A percentile compares a stretch with the other conserved stretches of the same genome.
phyloP scores from a whole-genome alignment of 306 rosid genomes.

The Amphicarpaea edgeworthii region DNA sequence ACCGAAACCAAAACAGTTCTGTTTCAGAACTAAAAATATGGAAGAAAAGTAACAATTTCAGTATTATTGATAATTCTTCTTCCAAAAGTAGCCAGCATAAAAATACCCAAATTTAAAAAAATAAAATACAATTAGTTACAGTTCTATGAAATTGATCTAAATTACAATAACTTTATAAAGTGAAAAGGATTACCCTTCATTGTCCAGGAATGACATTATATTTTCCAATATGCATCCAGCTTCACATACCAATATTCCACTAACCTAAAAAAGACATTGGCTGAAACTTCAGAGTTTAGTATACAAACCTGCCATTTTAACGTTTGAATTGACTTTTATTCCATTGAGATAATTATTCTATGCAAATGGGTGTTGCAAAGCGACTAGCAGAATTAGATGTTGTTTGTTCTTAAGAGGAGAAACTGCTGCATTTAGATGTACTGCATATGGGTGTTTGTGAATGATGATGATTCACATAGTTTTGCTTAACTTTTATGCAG shows the following conservation, averaged over 20 bases:
- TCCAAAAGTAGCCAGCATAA: constrained; percentile 13
- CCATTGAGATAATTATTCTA: constrained; percentile 15
- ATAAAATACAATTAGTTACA: background rate
- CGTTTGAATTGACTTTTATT: constrained; percentile 25
- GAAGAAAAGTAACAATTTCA: constrained; percentile 11
- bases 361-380: constrained; percentile 17
- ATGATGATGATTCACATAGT: background rate
- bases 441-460: constrained; percentile 5
- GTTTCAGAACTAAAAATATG: constrained; percentile 29
- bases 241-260: constrained; percentile 96
- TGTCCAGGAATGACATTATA: constrained; percentile 80
- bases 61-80: constrained; percentile 22
- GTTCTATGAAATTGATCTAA: constrained; percentile 26
- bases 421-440: constrained; percentile 10
- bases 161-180: constrained; percentile 19
- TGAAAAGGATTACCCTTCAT: constrained; percentile 76
- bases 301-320: constrained; percentile 5
- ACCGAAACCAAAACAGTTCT: constrained; percentile 1
- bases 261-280: constrained; percentile 69
- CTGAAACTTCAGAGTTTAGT: constrained; percentile 46
- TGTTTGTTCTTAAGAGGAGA: background rate
- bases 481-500: constrained; percentile 8
- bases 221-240: constrained; percentile 98
- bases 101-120: background rate
- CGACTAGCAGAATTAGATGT: constrained; percentile 10